Evolutionary conservation across 768 basidiomycete species (phyloP), one percentile per base, ranked within the genome.

Genomic region (Kwoniella botswanensis): DNA sequence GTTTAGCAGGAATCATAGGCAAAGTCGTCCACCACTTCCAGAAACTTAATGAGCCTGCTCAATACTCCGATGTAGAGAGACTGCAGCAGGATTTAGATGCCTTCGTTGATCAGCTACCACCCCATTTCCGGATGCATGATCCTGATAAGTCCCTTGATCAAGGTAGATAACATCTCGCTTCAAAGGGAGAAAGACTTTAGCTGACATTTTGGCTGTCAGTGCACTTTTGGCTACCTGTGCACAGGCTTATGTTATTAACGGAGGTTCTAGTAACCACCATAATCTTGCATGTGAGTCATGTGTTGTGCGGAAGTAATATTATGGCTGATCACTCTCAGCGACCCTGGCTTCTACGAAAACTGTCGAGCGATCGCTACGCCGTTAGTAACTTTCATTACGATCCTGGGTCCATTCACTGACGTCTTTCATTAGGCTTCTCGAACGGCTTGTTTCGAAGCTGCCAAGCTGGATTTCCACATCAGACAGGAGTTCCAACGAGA

Each of bases 1-100:
- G 89, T 42, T 87, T 96, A 21, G 92, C 93, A 29, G 86, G 87
- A 46, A 92, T 95, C 70, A 94, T 95, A 70, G 94, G 94, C 21
- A 89, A 75, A 42, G 93, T 97, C 79, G 93, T 93, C 53, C 94
- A 95, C 78, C 93, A 96, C 84, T 97, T 94, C 84, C 94, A 98
- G 82, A 92, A 92, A 85, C 90, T 95, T 44, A 88, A 90, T 57
- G 89, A 89, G 50, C 88, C 87, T 65, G 91, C 90, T 64, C 92
- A 93, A 77, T 97, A 96, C 82, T 88, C 89, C 35, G 93, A 96
- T 80, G 93, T 95, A 42, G 82, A 91, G 54, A 84, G 87, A 2
- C 87, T 98, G 42, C 93, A 98, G 74, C 92, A 93, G 43, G 93
- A 96, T 70, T 83, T 98, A 35, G 86, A 92, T 62, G 88, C 87